Base-by-base conservation (phyloP, 768 basidiomycete species). In the Lactifluus echinatus region DNA sequence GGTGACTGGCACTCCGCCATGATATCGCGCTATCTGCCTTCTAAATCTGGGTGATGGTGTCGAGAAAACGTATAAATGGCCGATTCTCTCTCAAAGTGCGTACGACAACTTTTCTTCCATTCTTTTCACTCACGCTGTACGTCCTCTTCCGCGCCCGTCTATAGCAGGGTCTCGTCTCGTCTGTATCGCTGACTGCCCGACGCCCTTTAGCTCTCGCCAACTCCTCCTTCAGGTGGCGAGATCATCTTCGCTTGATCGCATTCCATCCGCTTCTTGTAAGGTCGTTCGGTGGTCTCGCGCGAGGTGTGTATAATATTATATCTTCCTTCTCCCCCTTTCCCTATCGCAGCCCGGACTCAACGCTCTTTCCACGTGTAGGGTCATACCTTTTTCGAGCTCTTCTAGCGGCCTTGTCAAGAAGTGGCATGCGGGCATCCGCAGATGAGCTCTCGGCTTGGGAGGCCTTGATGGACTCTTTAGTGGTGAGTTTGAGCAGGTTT, bases 251-350 rank as follows among this genome's bases (percentile, higher is more conserved):
- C 55, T 50, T 63, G 63, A 66, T 62, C 66, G 58, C 69, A 64
- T 70, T 71, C 70, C 71, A 72, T 72, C 68, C 63, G 71, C 71
- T 72, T 72, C 70, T 69, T 72, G 70, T 72, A 71, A 71, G 71
- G 70, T 66, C 70, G 70, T 67, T 57, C 61, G 71, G 65, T 62
- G 70, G 70, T 64, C 70, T 72, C 71, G 65, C 46, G 59, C 57
- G 57, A 64, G 67, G 71, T 69, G 45, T n/a, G 64, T 63, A 21
- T 33, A 1, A 17, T 31, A 23, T 45, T 2, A 48, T 31, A 40
- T 50, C 24, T n/a, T 26, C n/a, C 17, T 8, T 47, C 48, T 31
- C 2, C 48, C 28, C 0, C 31, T 33, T 3, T 11, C 29, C 31
- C 12, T 43, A 47, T 42, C 29, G 17, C 4, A 1, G 24, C 14